Evolutionary conservation across 495 filamentous ascomycete genomes (phyloP), one percentile per base, ranked within the genome.

Genomic region (Podospora australis): DNA sequence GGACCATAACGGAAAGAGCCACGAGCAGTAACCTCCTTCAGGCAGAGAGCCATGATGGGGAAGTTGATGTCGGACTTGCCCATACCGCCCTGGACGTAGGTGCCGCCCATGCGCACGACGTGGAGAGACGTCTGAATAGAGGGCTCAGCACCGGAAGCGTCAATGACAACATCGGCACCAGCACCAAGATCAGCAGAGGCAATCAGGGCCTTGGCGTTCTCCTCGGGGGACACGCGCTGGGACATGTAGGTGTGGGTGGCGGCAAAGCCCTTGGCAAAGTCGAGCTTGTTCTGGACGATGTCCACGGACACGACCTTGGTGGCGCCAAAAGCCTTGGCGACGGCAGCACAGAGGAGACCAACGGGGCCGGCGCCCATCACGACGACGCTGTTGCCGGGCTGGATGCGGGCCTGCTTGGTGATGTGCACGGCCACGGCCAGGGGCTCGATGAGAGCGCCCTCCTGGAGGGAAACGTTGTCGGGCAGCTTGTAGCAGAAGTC

Each of bases 351-450:
- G 8, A 95, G 75, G 14, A 95, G 71, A 0, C 90, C 90, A 1
- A 95, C 81, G 7, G 90, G 86, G 0, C 90, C 90, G 10, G 87
- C 85, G 4, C 90, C 90, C 68, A 92, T 88, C 8, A 96, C 80
- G 2, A 95, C 78, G 2, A 94, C 81, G 8, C 65, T 72, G 47
- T 88, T 73, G 2, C 89, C 89, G 0, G 86, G 84, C 50, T 68
- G 67, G 7, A 95, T 73, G 23, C 63, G 73, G 0, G 81, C 85
- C 59, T 86, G 81, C 49, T 79, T 75, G 14, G 80, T 75, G 22
- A 90, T 81, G 63, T 95, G 90, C 35, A 96, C 86, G 2, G 83
- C 90, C 7, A 96, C 89, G 46, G 79, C 74, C 6, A 94, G 71
- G 3, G 90, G 90, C 73, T 96, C 90, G 48, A 94, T 77, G 21